A percentile compares a stretch with the other conserved stretches of the same genome.
Conservation (phyloP, 2,329 filamentous ascomycete species). For the Paramyrothecium sp. region DNA sequence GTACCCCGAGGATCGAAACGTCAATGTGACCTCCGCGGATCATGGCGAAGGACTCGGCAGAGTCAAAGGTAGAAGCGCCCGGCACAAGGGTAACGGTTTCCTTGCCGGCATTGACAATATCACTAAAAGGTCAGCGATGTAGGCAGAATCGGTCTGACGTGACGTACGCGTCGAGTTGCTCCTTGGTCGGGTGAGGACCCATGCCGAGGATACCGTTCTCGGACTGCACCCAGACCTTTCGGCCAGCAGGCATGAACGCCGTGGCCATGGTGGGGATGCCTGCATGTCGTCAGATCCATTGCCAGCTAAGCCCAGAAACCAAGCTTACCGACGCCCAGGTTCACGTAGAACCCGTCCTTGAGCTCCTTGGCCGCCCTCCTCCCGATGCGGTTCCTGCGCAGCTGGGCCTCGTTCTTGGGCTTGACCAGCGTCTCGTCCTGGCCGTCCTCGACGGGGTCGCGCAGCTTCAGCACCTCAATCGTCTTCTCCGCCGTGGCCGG, state of each 20-base stretch:
- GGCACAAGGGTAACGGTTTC: constrained; percentile 80
- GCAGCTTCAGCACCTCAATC: constrained; percentile 78
- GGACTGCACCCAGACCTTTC: constrained; percentile 79
- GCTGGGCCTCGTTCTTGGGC: constrained; percentile 44
- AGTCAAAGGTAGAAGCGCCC: constrained; percentile 76
- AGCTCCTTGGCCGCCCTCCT: constrained; percentile 77
- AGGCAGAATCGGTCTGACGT: background rate
- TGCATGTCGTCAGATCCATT: no score
- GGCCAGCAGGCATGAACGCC: constrained; percentile 65
- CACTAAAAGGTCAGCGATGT: constrained; percentile 30
- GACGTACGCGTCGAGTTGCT: constrained; percentile 63
- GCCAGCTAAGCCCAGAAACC: no score
- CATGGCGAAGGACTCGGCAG: constrained; percentile 81
- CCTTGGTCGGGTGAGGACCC: constrained; percentile 73
- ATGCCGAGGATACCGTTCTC: constrained; percentile 87
- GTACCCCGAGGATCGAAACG: constrained; percentile 73
- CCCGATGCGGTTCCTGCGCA: constrained; percentile 69
- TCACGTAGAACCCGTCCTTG: constrained; percentile 77
- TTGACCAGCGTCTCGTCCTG: constrained; percentile 33
- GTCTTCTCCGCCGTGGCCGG: constrained; percentile 73
- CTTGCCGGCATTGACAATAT: constrained; percentile 85
- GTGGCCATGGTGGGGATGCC: constrained; percentile 82
- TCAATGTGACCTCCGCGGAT: constrained; percentile 83
- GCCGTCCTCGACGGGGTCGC: constrained; percentile 27
- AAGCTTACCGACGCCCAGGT: constrained; percentile 67